Evolutionary conservation across 805 yeast species (phyloP).

Genomic region (Cyberlindnera bimundalis): DNA sequence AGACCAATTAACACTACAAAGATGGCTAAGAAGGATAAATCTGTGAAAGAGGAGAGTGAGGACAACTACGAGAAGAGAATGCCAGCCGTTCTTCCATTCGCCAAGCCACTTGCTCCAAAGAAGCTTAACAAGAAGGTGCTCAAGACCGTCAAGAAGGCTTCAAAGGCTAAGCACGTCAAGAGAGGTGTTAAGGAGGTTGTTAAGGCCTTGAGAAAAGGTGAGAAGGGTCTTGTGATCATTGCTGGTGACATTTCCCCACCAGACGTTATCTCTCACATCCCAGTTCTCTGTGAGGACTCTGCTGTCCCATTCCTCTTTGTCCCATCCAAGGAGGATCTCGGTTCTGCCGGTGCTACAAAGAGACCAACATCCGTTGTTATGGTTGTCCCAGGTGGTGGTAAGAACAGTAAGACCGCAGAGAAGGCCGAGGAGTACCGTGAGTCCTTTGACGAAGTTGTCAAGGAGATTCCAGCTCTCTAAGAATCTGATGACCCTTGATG

Average conservation of each 20-base stretch:
- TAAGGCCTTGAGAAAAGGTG: conserved; percentile 96
- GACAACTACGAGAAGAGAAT: conserved; percentile 92
- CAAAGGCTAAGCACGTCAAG: conserved; percentile 96
- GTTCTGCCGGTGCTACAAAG: conserved; percentile 98
- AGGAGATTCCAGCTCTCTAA: conserved; percentile 59
- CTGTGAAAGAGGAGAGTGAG: conserved; percentile 35
- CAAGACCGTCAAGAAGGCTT: conserved; percentile 95
- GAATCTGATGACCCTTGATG: conserved; percentile 1
- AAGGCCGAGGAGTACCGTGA: conserved; percentile 89
- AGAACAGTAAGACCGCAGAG: conserved; percentile 65
- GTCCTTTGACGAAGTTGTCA: conserved; percentile 87
- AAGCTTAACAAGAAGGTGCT: conserved; percentile 92
- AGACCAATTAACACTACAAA: not conserved
- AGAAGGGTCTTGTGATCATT: conserved; percentile 91
- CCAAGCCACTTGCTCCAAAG: conserved; percentile 93
- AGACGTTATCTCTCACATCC: conserved; percentile 95
- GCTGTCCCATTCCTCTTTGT: conserved; percentile 89
- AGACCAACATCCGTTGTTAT: conserved; percentile 98
- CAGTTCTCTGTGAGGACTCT: conserved; percentile 94
- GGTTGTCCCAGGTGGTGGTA: conserved; percentile 94
- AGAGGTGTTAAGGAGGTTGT: conserved; percentile 99
- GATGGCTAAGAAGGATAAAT: conserved; percentile 46
- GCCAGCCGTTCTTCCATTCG: conserved; percentile 88
- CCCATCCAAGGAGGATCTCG: conserved; percentile 97
- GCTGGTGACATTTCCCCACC: conserved; percentile 99